Conservation (phyloP, 2,329 filamentous ascomycete species). For the Trichoderma breve region DNA sequence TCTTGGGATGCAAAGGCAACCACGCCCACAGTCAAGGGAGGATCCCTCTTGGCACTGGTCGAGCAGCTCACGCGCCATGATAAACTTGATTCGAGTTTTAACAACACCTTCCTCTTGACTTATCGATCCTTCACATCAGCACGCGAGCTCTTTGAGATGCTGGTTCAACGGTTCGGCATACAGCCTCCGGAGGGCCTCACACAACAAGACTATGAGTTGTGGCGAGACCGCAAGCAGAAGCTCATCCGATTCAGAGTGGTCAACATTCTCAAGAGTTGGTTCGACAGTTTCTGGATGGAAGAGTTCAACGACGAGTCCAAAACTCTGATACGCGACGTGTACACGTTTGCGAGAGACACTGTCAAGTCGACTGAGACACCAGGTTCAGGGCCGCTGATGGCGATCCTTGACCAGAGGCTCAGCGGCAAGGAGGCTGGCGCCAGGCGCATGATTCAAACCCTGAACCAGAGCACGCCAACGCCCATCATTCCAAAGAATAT, state of each 20-base stretch:
- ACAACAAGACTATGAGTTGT: constrained; percentile 74
- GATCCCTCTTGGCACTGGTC: constrained; percentile 82
- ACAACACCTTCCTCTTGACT: constrained; percentile 95
- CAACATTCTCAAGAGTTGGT: constrained; percentile 97
- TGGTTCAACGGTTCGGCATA: constrained; percentile 88
- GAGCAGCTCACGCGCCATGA: constrained; percentile 96
- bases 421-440: constrained; percentile 83
- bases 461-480: constrained; percentile 76
- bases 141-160: constrained; percentile 84
- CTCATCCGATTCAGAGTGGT: constrained; percentile 94
- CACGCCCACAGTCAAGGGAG: constrained; percentile 77
- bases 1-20: constrained; percentile 83
- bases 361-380: constrained; percentile 93
- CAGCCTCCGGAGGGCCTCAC: constrained; percentile 83
- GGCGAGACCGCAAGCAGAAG: constrained; percentile 94
- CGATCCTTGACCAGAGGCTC: constrained; percentile 83
- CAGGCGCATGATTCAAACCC: constrained; percentile 81
- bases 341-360: constrained; percentile 85
- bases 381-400: constrained; percentile 79
- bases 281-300: constrained; percentile 99
- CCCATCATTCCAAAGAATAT: constrained; percentile 98
- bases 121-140: constrained; percentile 94
- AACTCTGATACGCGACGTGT: constrained; percentile 82
- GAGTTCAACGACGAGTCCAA: constrained; percentile 79
- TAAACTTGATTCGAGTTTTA: constrained; percentile 91